These are phyloP conservation scores for Amanita subjunquillea DNA, from an alignment of 768 basidiomycete species.

Conservation along the genomic window DNA sequence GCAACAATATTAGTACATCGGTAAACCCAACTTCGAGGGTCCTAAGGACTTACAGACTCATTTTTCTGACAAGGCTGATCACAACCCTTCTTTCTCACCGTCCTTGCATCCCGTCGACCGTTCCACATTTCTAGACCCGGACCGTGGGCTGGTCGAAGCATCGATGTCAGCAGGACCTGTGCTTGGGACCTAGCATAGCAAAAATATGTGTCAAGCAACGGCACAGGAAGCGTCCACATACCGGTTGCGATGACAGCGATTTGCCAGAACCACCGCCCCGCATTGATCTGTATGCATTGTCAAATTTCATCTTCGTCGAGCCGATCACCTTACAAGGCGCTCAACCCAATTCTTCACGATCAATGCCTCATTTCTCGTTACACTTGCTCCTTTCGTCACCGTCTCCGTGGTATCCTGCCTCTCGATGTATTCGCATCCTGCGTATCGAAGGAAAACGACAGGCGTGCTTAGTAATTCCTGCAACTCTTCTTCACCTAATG, in stretches of 20 bases:
- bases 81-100: slow-evolving; percentile 91
- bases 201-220: not conserved
- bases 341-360: slow-evolving; percentile 80
- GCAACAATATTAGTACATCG: slow-evolving; percentile 5
- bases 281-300: slow-evolving; percentile 1
- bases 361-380: slow-evolving; percentile 91
- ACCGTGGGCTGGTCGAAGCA: slow-evolving; percentile 65
- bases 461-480: slow-evolving; percentile 68
- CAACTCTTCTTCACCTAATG: slow-evolving; percentile 43
- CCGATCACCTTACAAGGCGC: slow-evolving; percentile 43
- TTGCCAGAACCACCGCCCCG: slow-evolving; percentile 33
- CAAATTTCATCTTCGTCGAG: not conserved
- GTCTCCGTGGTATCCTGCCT: slow-evolving; percentile 44
- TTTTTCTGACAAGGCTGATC: slow-evolving; percentile 92
- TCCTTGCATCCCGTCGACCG: slow-evolving; percentile 96
- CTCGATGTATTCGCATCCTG: slow-evolving; percentile 91
- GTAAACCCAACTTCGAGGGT: not conserved
- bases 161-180: slow-evolving; percentile 77
- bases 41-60: slow-evolving; percentile 40
- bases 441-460: slow-evolving; percentile 90
- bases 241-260: slow-evolving; percentile 77
- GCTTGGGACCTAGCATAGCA: slow-evolving; percentile 66
- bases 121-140: slow-evolving; percentile 77
- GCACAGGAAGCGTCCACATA: not conserved
- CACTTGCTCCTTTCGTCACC: slow-evolving; percentile 84